Conservation (phyloP, 208 protist genomes). For the Wallacemonas sp. region DNA sequence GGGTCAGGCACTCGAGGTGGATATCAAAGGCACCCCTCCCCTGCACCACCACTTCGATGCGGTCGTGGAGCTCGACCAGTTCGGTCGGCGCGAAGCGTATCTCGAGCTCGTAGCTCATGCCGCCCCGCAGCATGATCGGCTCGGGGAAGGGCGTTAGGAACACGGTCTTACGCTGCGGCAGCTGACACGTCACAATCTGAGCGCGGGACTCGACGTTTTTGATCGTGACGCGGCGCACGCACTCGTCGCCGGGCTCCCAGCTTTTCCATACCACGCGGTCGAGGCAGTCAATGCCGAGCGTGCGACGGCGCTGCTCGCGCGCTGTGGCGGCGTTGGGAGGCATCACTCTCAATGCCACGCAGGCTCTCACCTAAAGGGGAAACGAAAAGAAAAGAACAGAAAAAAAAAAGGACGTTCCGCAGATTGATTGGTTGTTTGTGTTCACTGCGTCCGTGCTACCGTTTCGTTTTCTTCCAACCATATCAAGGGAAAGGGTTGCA, state of each 20-base stretch:
- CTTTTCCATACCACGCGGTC: constrained; percentile 83
- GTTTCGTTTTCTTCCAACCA: too few species aligned
- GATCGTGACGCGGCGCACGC: constrained; percentile 83
- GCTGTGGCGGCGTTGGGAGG: constrained; percentile 8
- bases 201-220: constrained; percentile 78
- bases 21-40: constrained; percentile 81
- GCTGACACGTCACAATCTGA: constrained; percentile 80
- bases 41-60: constrained; percentile 77
- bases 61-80: constrained; percentile 75
- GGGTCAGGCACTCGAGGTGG: constrained; percentile 76
- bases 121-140: constrained; percentile 74
- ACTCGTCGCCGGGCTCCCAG: constrained; percentile 87
- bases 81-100: constrained; percentile 79
- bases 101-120: constrained; percentile 75
- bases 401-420: too few species aligned
- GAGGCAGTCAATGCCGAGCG: constrained; percentile 83
- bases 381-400: too few species aligned
- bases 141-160: constrained; percentile 92
- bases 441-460: too few species aligned
- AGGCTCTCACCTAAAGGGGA: too few species aligned
- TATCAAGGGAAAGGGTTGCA: too few species aligned
- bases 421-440: too few species aligned
- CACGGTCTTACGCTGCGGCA: constrained; percentile 65
- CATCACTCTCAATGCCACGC: too few species aligned
- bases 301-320: constrained; percentile 62